Percentiles rank a stretch among this genome's conserved stretches.
These are phyloP conservation scores for Akanthomyces uredinophilus DNA, from an alignment of 2,329 filamentous ascomycete genomes.

Conservation along the genomic window DNA sequence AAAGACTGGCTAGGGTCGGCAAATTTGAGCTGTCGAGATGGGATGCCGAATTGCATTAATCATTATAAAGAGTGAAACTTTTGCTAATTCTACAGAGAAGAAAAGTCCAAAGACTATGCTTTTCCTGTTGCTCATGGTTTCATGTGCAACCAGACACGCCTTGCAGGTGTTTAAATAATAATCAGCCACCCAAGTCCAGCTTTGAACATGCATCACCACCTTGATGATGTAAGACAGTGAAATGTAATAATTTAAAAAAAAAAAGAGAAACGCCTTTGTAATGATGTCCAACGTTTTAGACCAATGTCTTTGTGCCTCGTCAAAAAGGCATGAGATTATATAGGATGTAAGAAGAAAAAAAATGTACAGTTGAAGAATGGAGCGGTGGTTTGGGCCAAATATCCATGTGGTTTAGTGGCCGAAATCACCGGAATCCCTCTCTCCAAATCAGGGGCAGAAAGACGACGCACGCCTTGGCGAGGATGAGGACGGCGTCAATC, in stretches of 20 bases:
- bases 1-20: not conserved
- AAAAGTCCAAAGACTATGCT: not conserved
- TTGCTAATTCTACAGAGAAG: not conserved
- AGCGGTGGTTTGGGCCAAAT: not conserved
- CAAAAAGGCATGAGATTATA: not conserved
- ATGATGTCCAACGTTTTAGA: constrained; percentile 1
- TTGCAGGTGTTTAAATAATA: not conserved
- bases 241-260: not conserved
- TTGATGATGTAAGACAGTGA: not conserved
- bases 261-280: constrained; percentile 1
- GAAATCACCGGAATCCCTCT: constrained; percentile 43
- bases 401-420: not conserved
- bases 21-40: not conserved
- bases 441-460: constrained; percentile 77
- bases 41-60: constrained; percentile 4
- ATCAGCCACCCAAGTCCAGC: not conserved
- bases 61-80: constrained; percentile 7
- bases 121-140: not conserved
- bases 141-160: not conserved
- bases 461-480: constrained; percentile 76
- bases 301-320: not conserved
- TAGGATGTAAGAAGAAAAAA: constrained; percentile 10
- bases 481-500: constrained; percentile 61
- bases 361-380: constrained; percentile 7
- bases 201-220: not conserved